These are phyloP conservation scores for Ciborinia camelliae DNA, from an alignment of 2,329 filamentous ascomycete genomes.

Conservation along the genomic window DNA sequence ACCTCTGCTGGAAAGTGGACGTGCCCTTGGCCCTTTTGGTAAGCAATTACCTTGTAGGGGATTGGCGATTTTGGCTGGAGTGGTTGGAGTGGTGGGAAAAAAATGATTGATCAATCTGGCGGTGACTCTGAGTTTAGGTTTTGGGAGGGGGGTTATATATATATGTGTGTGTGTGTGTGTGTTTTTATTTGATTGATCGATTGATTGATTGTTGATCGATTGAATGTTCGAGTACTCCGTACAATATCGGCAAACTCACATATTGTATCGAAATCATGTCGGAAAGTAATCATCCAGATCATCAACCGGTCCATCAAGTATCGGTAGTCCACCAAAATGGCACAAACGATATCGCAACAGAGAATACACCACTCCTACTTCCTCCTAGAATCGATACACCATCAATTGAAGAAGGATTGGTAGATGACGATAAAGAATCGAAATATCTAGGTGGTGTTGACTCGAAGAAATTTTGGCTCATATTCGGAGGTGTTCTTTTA, in stretches of 20 bases:
- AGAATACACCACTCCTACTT: constrained; percentile 19
- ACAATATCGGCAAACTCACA: background rate
- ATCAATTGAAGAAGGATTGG: constrained; percentile 4
- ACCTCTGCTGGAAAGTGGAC: constrained; percentile 1
- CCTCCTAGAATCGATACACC: constrained; percentile 19
- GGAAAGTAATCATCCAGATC: background rate
- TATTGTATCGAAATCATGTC: background rate
- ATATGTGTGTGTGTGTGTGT: background rate
- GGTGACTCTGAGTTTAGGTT: background rate
- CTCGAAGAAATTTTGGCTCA: constrained; percentile 54
- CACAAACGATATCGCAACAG: background rate
- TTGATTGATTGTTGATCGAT: background rate
- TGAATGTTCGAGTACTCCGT: background rate
- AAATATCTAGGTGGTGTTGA: constrained; percentile 44
- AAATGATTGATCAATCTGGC: constrained; percentile 7
- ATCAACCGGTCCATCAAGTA: no score
- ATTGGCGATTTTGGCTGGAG: background rate
- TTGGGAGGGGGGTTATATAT: background rate
- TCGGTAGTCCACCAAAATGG: background rate
- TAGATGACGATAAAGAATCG: constrained; percentile 30
- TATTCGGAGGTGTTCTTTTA: constrained; percentile 58
- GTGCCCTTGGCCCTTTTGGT: background rate
- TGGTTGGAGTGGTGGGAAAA: background rate
- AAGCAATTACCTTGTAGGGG: background rate
- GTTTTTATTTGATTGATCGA: background rate